Conservation (phyloP, 192 early-diverging fungal genomes). For the Backusella tarrabulga region DNA sequence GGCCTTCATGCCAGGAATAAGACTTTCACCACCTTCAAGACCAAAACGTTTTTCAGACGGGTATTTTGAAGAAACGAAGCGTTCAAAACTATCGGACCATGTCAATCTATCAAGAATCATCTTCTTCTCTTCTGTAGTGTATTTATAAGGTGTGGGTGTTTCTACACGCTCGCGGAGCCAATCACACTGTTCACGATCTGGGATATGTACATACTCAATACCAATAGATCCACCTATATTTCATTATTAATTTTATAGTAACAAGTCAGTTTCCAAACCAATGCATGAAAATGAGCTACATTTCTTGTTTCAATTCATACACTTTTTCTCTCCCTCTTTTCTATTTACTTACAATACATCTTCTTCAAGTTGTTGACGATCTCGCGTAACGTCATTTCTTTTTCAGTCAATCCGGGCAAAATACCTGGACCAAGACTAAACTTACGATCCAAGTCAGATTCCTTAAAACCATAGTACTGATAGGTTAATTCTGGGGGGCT, state of each 20-base stretch:
- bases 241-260: not conserved
- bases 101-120: constrained; percentile 93
- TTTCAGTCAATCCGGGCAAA: constrained; percentile 81
- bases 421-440: constrained; percentile 95
- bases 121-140: constrained; percentile 84
- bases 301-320: not conserved
- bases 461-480: constrained; percentile 90
- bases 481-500: constrained; percentile 81
- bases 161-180: constrained; percentile 93
- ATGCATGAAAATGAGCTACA: not conserved
- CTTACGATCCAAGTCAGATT: constrained; percentile 86
- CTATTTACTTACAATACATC: constrained; percentile 75
- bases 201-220: constrained; percentile 98
- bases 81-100: constrained; percentile 96
- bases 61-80: constrained; percentile 94
- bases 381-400: constrained; percentile 84
- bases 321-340: not conserved
- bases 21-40: constrained; percentile 92
- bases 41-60: constrained; percentile 97
- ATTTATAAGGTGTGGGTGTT: constrained; percentile 84
- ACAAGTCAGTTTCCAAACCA: not conserved
- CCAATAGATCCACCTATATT: constrained; percentile 76
- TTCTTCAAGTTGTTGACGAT: constrained; percentile 76
- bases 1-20: constrained; percentile 98
- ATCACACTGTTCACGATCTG: constrained; percentile 91